These are phyloP conservation scores for Pontederia paniculata DNA, from an alignment of 176 grass and related monocot species.

Conservation along the genomic window DNA sequence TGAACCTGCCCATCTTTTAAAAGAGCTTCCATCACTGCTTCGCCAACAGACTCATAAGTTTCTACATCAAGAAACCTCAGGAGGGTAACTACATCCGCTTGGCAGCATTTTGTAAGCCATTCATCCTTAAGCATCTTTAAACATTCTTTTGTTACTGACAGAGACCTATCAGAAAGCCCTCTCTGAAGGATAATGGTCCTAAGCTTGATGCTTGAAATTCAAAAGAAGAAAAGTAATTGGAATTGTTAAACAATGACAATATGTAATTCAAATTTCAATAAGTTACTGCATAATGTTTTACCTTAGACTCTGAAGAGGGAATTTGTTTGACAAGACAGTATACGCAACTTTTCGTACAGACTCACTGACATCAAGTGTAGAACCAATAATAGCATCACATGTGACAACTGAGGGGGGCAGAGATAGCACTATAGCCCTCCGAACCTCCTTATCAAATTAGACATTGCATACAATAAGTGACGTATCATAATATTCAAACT, in stretches of 20 bases:
- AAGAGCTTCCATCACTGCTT: conserved; percentile 61
- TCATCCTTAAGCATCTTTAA: conserved; percentile 93
- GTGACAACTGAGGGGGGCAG: conserved; percentile 67
- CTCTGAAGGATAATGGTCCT: conserved; percentile 80
- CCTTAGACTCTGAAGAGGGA: conserved; percentile 86
- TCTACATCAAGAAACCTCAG: conserved; percentile 88
- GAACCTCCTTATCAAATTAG: conserved; percentile 51
- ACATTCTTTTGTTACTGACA: conserved; percentile 49
- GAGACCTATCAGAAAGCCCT: conserved; percentile 64
- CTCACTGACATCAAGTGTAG: conserved; percentile 56
- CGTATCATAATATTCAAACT: conserved; percentile 1
- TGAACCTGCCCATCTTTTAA: conserved; percentile 55
- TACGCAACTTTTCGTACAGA: conserved; percentile 63
- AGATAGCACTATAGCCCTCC: conserved; percentile 56
- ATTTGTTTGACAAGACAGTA: conserved; percentile 66
- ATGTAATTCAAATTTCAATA: not conserved
- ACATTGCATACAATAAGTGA: not conserved
- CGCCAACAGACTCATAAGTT: conserved; percentile 84
- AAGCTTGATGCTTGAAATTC: conserved; percentile 82
- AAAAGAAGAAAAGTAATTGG: conserved; percentile 10
- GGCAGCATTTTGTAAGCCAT: conserved; percentile 78
- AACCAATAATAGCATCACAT: conserved; percentile 50
- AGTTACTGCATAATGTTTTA: conserved; percentile 18
- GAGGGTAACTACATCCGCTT: conserved; percentile 43
- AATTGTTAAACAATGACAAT: not conserved